Evolutionary conservation across 164 flowering plant genomes (phyloP).

Genomic region (Berberis vulgaris): DNA sequence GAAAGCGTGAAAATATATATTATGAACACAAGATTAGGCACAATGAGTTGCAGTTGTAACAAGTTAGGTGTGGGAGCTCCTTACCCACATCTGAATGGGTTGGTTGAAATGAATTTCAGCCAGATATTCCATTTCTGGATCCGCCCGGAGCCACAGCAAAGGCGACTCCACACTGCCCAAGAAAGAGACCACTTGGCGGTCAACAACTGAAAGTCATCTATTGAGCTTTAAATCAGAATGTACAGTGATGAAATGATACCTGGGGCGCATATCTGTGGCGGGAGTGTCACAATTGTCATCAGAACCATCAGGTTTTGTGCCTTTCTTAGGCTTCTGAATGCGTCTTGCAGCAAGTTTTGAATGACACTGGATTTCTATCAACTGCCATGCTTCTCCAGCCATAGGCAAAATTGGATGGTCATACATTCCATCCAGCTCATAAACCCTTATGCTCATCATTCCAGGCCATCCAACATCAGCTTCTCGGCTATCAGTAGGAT

Average conservation of each 20-base stretch:
- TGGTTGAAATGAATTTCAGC: slow-evolving; percentile 88
- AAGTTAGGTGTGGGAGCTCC: slow-evolving; percentile 11
- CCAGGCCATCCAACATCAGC: slow-evolving; percentile 94
- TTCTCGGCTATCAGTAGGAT: slow-evolving; percentile 51
- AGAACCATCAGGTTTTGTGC: slow-evolving; percentile 83
- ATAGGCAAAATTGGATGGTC: slow-evolving; percentile 92
- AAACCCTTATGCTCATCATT: slow-evolving; percentile 91
- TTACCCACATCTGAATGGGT: slow-evolving; percentile 99
- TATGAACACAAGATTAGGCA: no score
- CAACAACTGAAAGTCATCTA: not conserved
- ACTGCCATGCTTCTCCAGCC: slow-evolving; percentile 90
- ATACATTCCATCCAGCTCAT: slow-evolving; percentile 95
- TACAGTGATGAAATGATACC: slow-evolving; percentile 27
- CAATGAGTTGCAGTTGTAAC: no score
- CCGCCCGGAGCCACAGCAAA: slow-evolving; percentile 86
- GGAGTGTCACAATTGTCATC: slow-evolving; percentile 82
- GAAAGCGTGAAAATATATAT: no score
- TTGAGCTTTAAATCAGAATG: not conserved
- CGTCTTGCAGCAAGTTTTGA: slow-evolving; percentile 82
- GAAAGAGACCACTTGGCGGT: not conserved
- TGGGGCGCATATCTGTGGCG: slow-evolving; percentile 51
- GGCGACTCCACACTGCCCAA: slow-evolving; percentile 76
- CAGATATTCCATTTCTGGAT: slow-evolving; percentile 96
- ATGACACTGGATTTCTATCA: slow-evolving; percentile 85
- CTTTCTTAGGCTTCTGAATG: slow-evolving; percentile 73